A percentile compares a stretch with the other conserved stretches of the same genome.
These are phyloP conservation scores for Lentinula guzmanii DNA, from an alignment of 768 basidiomycete genomes.

Conservation along the genomic window DNA sequence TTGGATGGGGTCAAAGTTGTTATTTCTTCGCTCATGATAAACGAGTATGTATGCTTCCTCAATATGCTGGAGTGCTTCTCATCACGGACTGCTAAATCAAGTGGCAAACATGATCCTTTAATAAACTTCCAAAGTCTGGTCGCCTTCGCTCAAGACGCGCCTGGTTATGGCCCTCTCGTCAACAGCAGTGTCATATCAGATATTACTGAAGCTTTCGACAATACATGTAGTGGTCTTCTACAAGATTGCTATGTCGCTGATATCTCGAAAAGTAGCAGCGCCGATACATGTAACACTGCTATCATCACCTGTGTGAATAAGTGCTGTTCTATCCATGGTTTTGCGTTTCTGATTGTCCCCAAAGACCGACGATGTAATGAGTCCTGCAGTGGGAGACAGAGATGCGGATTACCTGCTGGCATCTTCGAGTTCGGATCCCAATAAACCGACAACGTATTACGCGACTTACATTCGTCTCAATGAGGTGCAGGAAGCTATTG, in stretches of 20 bases:
- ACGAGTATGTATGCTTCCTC: constrained; percentile 20
- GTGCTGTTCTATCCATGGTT: neutral
- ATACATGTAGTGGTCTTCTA: constrained; percentile 32
- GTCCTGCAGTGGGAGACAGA: constrained; percentile 26
- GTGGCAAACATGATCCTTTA: constrained; percentile 41
- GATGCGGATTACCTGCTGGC: constrained; percentile 30
- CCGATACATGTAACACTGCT: constrained; percentile 29
- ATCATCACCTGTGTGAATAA: constrained; percentile 33
- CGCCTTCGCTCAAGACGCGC: constrained; percentile 33
- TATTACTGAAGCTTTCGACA: constrained; percentile 27
- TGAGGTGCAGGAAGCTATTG: constrained; percentile 28
- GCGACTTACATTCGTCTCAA: constrained; percentile 22
- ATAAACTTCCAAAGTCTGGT: constrained; percentile 37
- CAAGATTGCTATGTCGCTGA: constrained; percentile 31
- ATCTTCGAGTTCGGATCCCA: constrained; percentile 14
- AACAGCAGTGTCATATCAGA: constrained; percentile 22
- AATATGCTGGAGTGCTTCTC: neutral
- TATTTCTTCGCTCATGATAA: constrained; percentile 39
- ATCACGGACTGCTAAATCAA: constrained; percentile 11
- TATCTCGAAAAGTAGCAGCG: constrained; percentile 20
- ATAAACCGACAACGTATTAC: constrained; percentile 35
- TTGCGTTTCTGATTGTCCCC: neutral
- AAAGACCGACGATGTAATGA: constrained; percentile 24
- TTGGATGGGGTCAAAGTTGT: constrained; percentile 28
- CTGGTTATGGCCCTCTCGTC: constrained; percentile 41